Evolutionary conservation across 2,329 filamentous ascomycete genomes (phyloP).

Genomic region (Beauveria asiatica): DNA sequence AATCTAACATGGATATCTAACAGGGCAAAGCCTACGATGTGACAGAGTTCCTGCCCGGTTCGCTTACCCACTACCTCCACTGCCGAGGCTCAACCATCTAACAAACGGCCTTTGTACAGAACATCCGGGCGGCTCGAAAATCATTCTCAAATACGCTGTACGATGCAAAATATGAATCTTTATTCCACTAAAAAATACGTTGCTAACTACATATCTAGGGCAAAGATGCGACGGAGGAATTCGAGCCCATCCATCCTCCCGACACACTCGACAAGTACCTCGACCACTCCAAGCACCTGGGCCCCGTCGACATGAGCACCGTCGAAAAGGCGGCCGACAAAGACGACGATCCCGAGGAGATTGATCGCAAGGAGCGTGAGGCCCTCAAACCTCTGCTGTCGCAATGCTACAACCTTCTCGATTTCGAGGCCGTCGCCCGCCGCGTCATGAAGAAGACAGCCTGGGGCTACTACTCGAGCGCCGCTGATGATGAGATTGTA

Average conservation of each 20-base stretch:
- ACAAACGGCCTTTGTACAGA: conserved; percentile 38
- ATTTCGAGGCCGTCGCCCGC: conserved; percentile 90
- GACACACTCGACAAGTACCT: conserved; percentile 84
- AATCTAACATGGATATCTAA: conserved; percentile 9
- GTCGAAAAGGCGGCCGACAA: conserved; percentile 63
- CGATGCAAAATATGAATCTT: conserved; percentile 15
- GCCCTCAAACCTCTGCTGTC: conserved; percentile 68
- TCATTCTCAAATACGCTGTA: conserved; percentile 90
- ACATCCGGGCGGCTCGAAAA: conserved; percentile 81
- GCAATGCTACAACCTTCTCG: conserved; percentile 87
- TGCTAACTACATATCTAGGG: conserved; percentile 36
- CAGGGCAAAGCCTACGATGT: conserved; percentile 80
- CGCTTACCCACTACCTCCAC: conserved; percentile 13
- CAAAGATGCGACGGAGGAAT: conserved; percentile 88
- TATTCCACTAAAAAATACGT: too few relatives aligned
- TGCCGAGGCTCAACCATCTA: background rate
- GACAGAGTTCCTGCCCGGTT: conserved; percentile 75
- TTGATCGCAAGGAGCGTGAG: conserved; percentile 64
- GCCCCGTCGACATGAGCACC: conserved; percentile 80
- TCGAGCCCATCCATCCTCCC: conserved; percentile 78
- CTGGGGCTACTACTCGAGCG: conserved; percentile 96
- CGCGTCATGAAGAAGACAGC: conserved; percentile 91
- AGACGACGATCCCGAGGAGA: conserved; percentile 52
- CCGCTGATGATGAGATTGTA: conserved; percentile 49
- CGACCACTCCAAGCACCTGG: conserved; percentile 75